These are phyloP conservation scores for Emergomyces pasteurianus DNA, from an alignment of 2,329 filamentous ascomycete species.

Conservation along the genomic window DNA sequence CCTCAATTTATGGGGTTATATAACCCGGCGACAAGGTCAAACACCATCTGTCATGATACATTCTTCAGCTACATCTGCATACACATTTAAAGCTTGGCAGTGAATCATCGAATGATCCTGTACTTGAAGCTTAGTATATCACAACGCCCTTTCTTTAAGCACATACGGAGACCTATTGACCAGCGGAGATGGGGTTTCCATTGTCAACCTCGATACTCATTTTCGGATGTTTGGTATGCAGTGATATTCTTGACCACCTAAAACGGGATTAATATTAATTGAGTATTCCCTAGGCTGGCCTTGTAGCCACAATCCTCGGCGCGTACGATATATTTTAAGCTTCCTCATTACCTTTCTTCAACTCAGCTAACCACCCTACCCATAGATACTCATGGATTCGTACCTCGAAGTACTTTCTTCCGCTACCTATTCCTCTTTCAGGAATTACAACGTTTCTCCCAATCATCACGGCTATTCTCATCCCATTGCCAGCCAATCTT, in stretches of 20 bases:
- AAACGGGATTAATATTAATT: not conserved
- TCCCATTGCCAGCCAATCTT: not conserved
- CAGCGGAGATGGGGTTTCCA: not conserved
- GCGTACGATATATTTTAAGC: not conserved
- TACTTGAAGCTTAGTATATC: not conserved
- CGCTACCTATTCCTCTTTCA: not conserved
- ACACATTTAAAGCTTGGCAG: not conserved
- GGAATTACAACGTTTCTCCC: conserved; percentile 4
- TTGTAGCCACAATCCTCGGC: conserved; percentile 3
- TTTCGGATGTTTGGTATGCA: not conserved
- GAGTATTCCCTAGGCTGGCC: not conserved
- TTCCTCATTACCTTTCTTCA: no score
- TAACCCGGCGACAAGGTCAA: not conserved
- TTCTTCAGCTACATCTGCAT: not conserved
- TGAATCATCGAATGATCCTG: not conserved
- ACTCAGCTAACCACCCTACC: not conserved
- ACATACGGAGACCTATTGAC: not conserved
- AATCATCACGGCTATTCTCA: not conserved
- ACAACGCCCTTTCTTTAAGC: not conserved
- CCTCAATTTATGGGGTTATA: not conserved
- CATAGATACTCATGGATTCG: conserved; percentile 6
- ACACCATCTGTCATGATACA: no score
- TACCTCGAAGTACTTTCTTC: conserved; percentile 4
- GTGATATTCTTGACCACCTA: not conserved
- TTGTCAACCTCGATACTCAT: not conserved